Conservation (phyloP, 1,139 yeast genomes). For the Yamadazyma dendronema region DNA sequence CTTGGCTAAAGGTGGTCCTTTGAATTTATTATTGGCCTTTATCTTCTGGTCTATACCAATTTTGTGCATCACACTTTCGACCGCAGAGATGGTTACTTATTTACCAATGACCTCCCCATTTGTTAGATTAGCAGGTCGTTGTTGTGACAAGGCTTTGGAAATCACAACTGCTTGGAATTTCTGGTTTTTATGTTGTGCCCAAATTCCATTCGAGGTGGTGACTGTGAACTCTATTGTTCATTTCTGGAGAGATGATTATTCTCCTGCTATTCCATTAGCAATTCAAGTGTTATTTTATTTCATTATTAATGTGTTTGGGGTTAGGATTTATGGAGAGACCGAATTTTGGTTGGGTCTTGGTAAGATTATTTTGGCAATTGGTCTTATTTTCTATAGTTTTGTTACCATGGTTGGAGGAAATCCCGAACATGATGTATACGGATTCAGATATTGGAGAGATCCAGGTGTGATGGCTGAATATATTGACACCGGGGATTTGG, state of each 20-base stretch:
- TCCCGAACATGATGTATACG: conserved; percentile 59
- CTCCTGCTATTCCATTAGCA: conserved; percentile 61
- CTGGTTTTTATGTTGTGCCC: conserved; percentile 73
- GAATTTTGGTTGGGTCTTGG: conserved; percentile 65
- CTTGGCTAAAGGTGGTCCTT: conserved; percentile 46
- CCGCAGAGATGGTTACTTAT: conserved; percentile 83
- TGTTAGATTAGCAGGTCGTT: conserved; percentile 55
- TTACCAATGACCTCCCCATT: conserved; percentile 70
- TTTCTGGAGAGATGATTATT: conserved; percentile 76
- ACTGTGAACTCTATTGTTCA: conserved; percentile 80
- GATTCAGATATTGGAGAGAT: conserved; percentile 63
- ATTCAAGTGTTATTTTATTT: conserved; percentile 68
- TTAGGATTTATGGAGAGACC: conserved; percentile 60
- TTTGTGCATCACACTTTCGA: conserved; percentile 61
- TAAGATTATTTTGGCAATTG: conserved; percentile 56
- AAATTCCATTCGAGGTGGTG: conserved; percentile 80
- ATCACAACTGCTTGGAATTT: conserved; percentile 82
- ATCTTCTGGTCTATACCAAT: conserved; percentile 56
- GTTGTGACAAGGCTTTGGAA: conserved; percentile 67
- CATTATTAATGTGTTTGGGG: conserved; percentile 61
- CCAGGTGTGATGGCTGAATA: conserved; percentile 61
- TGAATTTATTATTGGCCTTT: conserved; percentile 43
- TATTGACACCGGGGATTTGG: conserved; percentile 25
- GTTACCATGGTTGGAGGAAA: conserved; percentile 57
- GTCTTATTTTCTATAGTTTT: conserved; percentile 48